Percentiles rank a stretch among this genome's conserved stretches.
Conservation (phyloP, 148 eudicot genomes). For the Diospyros kaki region DNA sequence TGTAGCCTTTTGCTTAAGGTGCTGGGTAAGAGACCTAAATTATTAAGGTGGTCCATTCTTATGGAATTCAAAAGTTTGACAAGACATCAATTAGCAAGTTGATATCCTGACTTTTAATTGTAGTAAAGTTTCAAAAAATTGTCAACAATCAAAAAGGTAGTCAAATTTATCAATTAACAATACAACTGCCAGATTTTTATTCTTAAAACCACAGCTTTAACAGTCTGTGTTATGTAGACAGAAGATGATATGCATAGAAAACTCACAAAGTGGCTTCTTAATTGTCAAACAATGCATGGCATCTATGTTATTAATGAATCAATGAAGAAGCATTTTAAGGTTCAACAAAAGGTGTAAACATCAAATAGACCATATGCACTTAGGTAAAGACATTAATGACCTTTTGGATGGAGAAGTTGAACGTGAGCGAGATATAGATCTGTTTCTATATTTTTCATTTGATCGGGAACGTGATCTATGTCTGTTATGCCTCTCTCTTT, state of each 20-base stretch:
- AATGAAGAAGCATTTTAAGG: background rate
- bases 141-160: slow-evolving; percentile 1
- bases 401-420: slow-evolving; percentile 35
- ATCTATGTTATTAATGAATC: background rate
- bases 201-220: background rate
- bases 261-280: no score
- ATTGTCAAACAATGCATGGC: no score
- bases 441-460: slow-evolving; percentile 29
- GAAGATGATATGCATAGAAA: background rate
- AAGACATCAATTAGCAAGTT: no score
- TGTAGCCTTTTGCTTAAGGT: no score
- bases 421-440: slow-evolving; percentile 44
- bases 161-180: background rate
- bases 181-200: background rate
- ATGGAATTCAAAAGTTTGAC: no score
- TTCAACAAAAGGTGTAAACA: background rate
- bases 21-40: no score
- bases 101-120: no score
- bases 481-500: slow-evolving; percentile 57
- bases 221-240: background rate
- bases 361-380: background rate
- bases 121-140: background rate
- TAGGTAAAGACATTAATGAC: slow-evolving; percentile 21
- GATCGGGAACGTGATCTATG: slow-evolving; percentile 48
- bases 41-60: no score